Evolutionary conservation across 352 stramenopile species (phyloP).

Genomic region (Pythium aristosporum): DNA sequence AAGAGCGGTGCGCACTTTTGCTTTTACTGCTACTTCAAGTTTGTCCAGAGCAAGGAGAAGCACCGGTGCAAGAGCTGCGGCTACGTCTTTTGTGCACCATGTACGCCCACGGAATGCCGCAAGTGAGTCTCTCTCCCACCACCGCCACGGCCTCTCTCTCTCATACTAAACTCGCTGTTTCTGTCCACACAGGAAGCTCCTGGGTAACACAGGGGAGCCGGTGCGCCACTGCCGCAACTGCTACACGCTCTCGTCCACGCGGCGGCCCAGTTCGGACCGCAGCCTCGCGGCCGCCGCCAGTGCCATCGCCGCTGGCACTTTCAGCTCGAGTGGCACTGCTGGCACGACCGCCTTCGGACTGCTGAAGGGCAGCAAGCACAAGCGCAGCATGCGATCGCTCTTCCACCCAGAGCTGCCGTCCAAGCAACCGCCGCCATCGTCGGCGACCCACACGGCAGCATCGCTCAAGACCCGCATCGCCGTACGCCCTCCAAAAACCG

Average conservation of each 20-base stretch:
- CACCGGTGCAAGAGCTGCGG: conserved; percentile 82
- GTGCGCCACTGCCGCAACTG: conserved; percentile 76
- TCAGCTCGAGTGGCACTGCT: not conserved
- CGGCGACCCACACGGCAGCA: conserved; percentile 3
- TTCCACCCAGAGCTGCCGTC: conserved; percentile 44
- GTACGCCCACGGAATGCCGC: conserved; percentile 72
- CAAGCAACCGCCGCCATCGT: conserved; percentile 16
- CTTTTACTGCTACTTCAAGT: conserved; percentile 70
- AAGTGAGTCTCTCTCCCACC: conserved; percentile 34
- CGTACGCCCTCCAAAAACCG: conserved; percentile 61
- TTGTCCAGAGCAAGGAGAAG: conserved; percentile 58
- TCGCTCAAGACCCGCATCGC: conserved; percentile 74
- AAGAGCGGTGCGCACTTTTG: conserved; percentile 70
- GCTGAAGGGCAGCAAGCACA: conserved; percentile 21
- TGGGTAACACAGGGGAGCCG: conserved; percentile 48
- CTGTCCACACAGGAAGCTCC: conserved; percentile 47
- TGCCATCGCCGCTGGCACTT: conserved; percentile 20
- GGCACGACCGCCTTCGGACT: not conserved
- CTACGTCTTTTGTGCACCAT: conserved; percentile 78
- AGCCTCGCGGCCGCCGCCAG: conserved; percentile 33
- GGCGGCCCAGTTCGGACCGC: conserved; percentile 57
- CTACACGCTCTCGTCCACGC: conserved; percentile 74
- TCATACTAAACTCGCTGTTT: not conserved
- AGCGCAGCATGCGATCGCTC: conserved; percentile 57
- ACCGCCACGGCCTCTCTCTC: not conserved